A percentile compares a stretch with the other conserved stretches of the same genome.
Conservation (phyloP, 495 filamentous ascomycete genomes). For the Ramalina intermedia region DNA sequence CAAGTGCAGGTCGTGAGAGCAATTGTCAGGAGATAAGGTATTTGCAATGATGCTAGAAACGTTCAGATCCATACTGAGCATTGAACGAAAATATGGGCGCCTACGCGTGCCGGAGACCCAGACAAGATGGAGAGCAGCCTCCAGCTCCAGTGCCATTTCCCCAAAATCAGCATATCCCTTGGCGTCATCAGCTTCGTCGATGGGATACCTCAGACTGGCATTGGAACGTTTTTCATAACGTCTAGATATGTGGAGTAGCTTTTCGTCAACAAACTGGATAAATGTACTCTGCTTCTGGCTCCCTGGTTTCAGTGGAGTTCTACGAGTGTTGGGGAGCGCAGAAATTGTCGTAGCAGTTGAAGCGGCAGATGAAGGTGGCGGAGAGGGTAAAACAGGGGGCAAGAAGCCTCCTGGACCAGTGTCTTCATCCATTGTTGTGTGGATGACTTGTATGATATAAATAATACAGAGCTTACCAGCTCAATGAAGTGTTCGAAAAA, state of each 20-base stretch:
- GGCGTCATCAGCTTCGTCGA: conserved; percentile 19
- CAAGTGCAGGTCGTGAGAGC: conserved; percentile 53
- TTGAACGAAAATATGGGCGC: conserved; percentile 15
- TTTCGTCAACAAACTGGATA: conserved; percentile 51
- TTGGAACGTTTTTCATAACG: conserved; percentile 64
- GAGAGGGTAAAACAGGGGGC: conserved; percentile 34
- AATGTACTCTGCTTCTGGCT: conserved; percentile 64
- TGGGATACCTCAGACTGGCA: conserved; percentile 29
- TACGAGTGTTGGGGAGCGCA: conserved; percentile 47
- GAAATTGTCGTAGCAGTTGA: conserved; percentile 29
- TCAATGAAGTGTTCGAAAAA: too few relatives aligned
- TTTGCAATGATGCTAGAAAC: conserved; percentile 58
- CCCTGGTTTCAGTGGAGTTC: conserved; percentile 50
- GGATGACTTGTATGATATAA: too few relatives aligned
- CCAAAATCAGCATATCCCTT: conserved; percentile 53
- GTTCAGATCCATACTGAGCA: not conserved
- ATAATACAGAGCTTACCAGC: not conserved
- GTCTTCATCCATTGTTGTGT: not conserved
- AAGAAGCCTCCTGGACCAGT: conserved; percentile 37
- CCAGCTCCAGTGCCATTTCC: conserved; percentile 56
- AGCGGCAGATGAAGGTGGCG: conserved; percentile 31
- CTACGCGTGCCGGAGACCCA: conserved; percentile 75
- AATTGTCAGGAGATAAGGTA: conserved; percentile 65
- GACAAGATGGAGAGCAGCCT: conserved; percentile 55
- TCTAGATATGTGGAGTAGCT: conserved; percentile 47